Evolutionary conservation across 768 basidiomycete species (phyloP).

Genomic region (Calocybe cyanea): DNA sequence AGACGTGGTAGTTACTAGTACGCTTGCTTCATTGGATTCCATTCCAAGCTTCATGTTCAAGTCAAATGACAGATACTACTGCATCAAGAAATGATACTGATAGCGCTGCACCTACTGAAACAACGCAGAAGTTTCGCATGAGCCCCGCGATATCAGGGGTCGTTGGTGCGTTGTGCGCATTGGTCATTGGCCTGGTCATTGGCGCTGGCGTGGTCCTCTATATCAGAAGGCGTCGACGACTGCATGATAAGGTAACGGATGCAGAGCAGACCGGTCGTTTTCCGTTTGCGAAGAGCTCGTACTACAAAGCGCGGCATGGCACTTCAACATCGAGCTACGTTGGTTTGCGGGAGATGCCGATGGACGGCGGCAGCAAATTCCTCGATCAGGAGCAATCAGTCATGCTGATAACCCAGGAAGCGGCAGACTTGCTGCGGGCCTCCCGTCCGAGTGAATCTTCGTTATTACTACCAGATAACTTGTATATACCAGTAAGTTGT

Average conservation of each 20-base stretch:
- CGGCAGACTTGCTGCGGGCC: background rate
- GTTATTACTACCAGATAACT: constrained; percentile 11
- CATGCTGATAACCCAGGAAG: background rate
- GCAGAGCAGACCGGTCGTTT: constrained; percentile 3
- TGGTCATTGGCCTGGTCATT: constrained; percentile 4
- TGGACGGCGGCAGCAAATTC: background rate
- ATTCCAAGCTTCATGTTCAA: too few species aligned
- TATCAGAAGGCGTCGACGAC: constrained; percentile 3
- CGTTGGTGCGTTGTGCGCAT: constrained; percentile 13
- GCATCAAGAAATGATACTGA: background rate
- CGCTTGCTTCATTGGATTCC: background rate
- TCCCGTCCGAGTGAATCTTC: constrained; percentile 2
- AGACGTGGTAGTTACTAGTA: background rate
- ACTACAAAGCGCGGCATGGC: constrained; percentile 1
- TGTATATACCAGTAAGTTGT: constrained; percentile 13
- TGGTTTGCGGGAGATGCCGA: constrained; percentile 3
- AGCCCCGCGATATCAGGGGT: constrained; percentile 6
- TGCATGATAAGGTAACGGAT: background rate
- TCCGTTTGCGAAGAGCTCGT: too few species aligned
- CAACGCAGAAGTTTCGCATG: constrained; percentile 1
- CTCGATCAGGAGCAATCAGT: background rate
- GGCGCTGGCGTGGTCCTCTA: background rate
- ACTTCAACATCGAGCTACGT: constrained; percentile 8
- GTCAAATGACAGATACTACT: background rate
- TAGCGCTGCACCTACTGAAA: background rate